Evolutionary conservation across 345 rosid species (phyloP).

Genomic region (Gossypium raimondii): DNA sequence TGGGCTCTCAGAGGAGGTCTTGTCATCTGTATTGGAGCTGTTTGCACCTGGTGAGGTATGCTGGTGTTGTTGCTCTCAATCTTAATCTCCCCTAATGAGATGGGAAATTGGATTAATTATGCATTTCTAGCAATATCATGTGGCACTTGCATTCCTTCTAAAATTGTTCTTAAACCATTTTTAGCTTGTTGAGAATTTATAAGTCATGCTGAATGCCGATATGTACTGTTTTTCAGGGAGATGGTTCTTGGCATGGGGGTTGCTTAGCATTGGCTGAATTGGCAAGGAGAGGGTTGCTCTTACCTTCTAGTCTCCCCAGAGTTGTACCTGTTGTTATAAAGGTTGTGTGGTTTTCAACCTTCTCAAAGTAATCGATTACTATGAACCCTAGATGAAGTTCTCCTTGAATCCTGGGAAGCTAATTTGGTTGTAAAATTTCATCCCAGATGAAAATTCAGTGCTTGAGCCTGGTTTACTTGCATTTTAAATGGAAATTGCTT

Average conservation of each 20-base stretch:
- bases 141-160: not conserved
- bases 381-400: not conserved
- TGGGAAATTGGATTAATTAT: conserved; percentile 9
- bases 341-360: conserved; percentile 38
- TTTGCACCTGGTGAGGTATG: conserved; percentile 90
- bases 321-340: conserved; percentile 81
- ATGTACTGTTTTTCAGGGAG: conserved; percentile 59
- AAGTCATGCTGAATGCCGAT: conserved; percentile 26
- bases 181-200: conserved; percentile 11
- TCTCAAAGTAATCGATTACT: conserved; percentile 1
- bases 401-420: not conserved
- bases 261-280: conserved; percentile 95
- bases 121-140: not conserved
- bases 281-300: conserved; percentile 90
- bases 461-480: not conserved
- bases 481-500: not conserved
- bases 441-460: not conserved
- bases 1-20: conserved; percentile 74
- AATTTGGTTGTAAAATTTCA: conserved; percentile 3
- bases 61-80: conserved; percentile 6
- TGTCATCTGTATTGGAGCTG: conserved; percentile 82
- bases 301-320: conserved; percentile 82
- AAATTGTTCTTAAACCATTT: not conserved
- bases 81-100: conserved; percentile 3
- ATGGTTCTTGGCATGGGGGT: conserved; percentile 99